Base-by-base conservation (phyloP, 441 rosid species). In the Euphorbia neoarborescens region DNA sequence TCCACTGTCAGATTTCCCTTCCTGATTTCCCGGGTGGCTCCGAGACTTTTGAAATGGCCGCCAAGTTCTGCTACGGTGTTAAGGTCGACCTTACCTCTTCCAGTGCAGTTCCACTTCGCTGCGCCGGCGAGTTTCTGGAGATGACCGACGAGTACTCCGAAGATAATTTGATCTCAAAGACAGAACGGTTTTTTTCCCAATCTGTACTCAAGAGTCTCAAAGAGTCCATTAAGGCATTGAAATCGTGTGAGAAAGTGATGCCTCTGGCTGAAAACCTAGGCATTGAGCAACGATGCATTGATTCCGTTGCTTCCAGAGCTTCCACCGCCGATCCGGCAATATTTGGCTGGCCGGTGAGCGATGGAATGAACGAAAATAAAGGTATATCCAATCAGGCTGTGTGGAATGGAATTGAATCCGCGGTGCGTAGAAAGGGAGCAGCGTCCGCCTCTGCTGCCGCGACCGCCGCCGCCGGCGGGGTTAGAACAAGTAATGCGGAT, bases 141-240 rank as follows among this genome's bases (percentile, higher is more conserved):
- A 94, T 94, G 99, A 89, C 92, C 0, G 99, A 94, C 71, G 97
- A 90, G 65, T 88, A 87, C 59, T 92, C 95, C 3, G 97, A 91
- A 74, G 97, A 87, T 70, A 94, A 94, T 76, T 87, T 94, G 13
- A 76, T 91, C 38, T 73, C 78, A 15, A 88, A 80, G 72, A 86
- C 99, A 3, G 97, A 91, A 77, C 81, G 79, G 19, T 94, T 90
- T 76, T 84, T 94, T 75, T 87, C 88, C 62, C 96, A 92, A 70
- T 85, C 85, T 0, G 97, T 90, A 22, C 86, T 90, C 68, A 80
- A 80, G 73, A 90, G 86, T 71, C 90, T 96, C 88, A 90, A 84
- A 77, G 98, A 94, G 68, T 86, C 98, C 13, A 13, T 90, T 15
- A 90, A 85, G 78, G 92, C 85, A 2, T 86, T 94, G 65, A 94